Base-by-base conservation (phyloP, 192 early-diverging fungal species). In the Polychytrium aggregatum region DNA sequence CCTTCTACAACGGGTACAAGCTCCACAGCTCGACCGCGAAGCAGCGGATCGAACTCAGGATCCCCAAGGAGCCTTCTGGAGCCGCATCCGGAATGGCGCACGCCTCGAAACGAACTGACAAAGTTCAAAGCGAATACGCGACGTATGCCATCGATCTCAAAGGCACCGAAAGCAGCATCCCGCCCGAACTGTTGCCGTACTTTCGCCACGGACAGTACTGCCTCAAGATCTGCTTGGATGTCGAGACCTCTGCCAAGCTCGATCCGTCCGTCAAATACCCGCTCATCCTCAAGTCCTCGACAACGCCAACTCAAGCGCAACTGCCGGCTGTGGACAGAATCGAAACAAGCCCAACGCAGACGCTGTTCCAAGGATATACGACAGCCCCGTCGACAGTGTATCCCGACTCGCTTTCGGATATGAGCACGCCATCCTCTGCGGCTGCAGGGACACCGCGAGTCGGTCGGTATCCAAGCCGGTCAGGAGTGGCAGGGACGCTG, bases 1-100 rank as follows among this genome's bases (percentile, higher is more conserved):
- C 50, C 2, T 85, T 84, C 38, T 78, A 82, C 63, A 81, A 78
- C 59, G 72, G 81, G 14, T 68, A 76, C 43, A 65, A 56, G 37
- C 64, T 81, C 4, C 64, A 62, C 14, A 46, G 70, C 14, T 63
- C 66, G 1, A 55, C 53, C 1, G 30, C 43, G n/a, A 43, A 42
- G 6, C 46, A 47, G 1, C 50, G 41, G 18, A 53, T 75, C 0
- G 62, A 64, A 1, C 64, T 83, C 28, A 55, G 57, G 38, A 68
- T 73, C 2, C 74, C 81, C 10, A 11, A 42, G 5, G 31, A 38
- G 21, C 6, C 18, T 6, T 7, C 6, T 20, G 28, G 17, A 0
- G 38, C 18, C 9, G 22, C 20, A n/a, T 7, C 9, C 34, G 56
- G 37, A 44, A 18, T 21, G 17, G 6, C n/a, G n/a, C n/a, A n/a